These are phyloP conservation scores for Yamadazyma kitorensis DNA, from an alignment of 805 yeast genomes.

Conservation along the genomic window DNA sequence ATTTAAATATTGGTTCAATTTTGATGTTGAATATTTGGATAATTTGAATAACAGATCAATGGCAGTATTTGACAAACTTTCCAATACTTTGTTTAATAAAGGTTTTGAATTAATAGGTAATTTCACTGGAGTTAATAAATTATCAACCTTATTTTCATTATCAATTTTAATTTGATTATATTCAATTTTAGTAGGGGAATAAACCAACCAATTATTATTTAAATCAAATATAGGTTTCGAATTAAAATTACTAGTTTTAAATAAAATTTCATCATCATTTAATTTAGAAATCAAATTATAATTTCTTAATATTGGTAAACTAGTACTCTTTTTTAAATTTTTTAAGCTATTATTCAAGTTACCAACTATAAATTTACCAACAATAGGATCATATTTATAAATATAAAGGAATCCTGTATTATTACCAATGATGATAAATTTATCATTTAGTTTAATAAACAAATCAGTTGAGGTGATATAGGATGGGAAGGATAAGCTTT, in stretches of 20 bases:
- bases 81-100: conserved; percentile 45
- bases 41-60: conserved; percentile 49
- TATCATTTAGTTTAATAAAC: conserved; percentile 18
- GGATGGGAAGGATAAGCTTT: conserved; percentile 8
- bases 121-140: conserved; percentile 41
- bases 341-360: conserved; percentile 18
- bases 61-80: conserved; percentile 49
- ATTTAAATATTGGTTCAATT: conserved; percentile 36
- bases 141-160: conserved; percentile 6
- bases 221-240: conserved; percentile 49
- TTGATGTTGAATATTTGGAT: conserved; percentile 42
- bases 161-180: conserved; percentile 26
- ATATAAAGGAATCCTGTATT: conserved; percentile 22
- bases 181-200: conserved; percentile 41
- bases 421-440: conserved; percentile 20
- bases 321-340: conserved; percentile 18
- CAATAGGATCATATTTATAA: conserved; percentile 7
- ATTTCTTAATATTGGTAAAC: conserved; percentile 19
- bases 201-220: conserved; percentile 49
- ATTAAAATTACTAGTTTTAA: conserved; percentile 27
- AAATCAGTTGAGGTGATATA: conserved; percentile 5
- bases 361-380: conserved; percentile 9
- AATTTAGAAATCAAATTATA: conserved; percentile 11
- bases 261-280: conserved; percentile 19
- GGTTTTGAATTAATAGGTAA: conserved; percentile 48